Base-by-base conservation (phyloP, 345 rosid genomes). In the Gossypium turneri region DNA sequence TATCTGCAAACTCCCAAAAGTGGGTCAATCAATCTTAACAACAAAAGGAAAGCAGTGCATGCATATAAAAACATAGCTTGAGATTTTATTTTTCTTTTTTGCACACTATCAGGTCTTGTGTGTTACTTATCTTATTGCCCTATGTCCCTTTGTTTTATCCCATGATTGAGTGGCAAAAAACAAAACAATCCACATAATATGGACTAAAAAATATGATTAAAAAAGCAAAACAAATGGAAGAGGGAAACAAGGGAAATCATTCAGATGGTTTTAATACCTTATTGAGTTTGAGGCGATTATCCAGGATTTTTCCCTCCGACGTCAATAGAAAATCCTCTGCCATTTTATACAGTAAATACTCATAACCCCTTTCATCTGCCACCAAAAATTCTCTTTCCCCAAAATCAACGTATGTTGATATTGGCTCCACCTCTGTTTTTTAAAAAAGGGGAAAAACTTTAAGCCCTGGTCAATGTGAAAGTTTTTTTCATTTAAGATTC, bases 331-430 rank as follows among this genome's bases (percentile, higher is more conserved):
- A 90, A 1, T 87, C 90, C 70, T 85, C 90, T 0, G 90, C 98
- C 90, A 95, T 88, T 74, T 90, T 91, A 80, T 91, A 72, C 0
- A 95, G 88, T 78, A 95, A 83, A 81, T 80, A 76, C 70, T 85
- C 98, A 15, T 89, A 93, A 34, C 99, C 99, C 83, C 98, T 91
- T 80, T 91, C 92, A 76, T 95, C 99, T 50, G 97, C 97, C 68
- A 95, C 99, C 67, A 95, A 80, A 79, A 87, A 93, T 34, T 95
- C 99, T 45, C 93, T 83, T 55, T 95, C 98, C 43, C 99, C 99
- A 41, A 88, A 93, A 74, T 95, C 99, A 2, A 88, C 83, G 69
- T 85, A 95, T 8, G 99, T 95, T 25, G 99, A 90, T 86, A 95
- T 93, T 58, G 99, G 99, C 89, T 93, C 96, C 29, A 90, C 99